These are phyloP conservation scores for Colletotrichum simmondsii DNA, from an alignment of 2,329 filamentous ascomycete species.

Conservation along the genomic window DNA sequence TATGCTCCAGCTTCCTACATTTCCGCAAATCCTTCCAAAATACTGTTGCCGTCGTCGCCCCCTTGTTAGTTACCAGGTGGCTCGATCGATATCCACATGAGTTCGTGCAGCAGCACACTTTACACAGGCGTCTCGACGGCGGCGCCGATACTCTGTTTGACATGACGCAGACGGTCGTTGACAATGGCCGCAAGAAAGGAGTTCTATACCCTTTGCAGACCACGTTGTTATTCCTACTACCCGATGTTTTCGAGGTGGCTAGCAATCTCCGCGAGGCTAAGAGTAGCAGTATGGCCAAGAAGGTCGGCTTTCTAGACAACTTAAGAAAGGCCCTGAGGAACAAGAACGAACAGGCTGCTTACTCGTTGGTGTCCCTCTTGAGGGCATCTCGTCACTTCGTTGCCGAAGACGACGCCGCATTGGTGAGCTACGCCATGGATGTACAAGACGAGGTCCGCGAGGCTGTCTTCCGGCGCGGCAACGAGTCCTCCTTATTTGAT, in stretches of 20 bases:
- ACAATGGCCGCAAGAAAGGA: conserved; percentile 65
- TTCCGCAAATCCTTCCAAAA: conserved; percentile 73
- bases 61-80: conserved; percentile 73
- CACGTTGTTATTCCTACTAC: conserved; percentile 70
- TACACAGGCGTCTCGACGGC: conserved; percentile 71
- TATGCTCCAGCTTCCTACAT: conserved; percentile 75
- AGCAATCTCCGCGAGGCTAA: conserved; percentile 74
- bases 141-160: conserved; percentile 76
- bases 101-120: conserved; percentile 71
- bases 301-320: conserved; percentile 72
- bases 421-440: conserved; percentile 75
- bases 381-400: conserved; percentile 73
- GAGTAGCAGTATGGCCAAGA: conserved; percentile 71
- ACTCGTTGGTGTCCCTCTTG: conserved; percentile 71
- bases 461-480: conserved; percentile 68
- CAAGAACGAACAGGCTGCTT: conserved; percentile 74
- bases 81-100: conserved; percentile 73
- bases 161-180: conserved; percentile 71
- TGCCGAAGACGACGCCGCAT: conserved; percentile 69
- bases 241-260: conserved; percentile 77
- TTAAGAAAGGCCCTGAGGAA: conserved; percentile 72
- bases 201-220: conserved; percentile 72
- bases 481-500: conserved; percentile 65
- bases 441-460: conserved; percentile 76
- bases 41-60: conserved; percentile 70